phyloP scores from a whole-genome alignment of 306 rosid genomes.

The Neltuma alba region DNA sequence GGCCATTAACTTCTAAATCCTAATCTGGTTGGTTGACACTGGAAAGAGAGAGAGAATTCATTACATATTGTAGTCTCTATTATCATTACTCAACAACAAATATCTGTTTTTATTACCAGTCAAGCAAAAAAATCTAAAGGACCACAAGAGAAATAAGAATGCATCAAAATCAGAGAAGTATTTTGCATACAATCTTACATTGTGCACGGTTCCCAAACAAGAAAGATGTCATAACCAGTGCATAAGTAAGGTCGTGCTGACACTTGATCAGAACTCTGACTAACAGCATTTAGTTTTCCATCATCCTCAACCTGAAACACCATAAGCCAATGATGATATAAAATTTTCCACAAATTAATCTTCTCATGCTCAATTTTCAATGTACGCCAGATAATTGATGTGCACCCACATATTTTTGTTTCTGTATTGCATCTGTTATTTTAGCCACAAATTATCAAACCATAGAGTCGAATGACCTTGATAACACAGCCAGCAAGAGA shows the following conservation, averaged over 20 bases:
- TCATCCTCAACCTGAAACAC: slow-evolving; percentile 60
- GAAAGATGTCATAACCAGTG: slow-evolving; percentile 92
- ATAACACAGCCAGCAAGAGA: neutral
- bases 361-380: neutral
- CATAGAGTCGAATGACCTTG: slow-evolving; percentile 2
- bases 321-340: slow-evolving; percentile 25
- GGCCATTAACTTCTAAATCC: neutral
- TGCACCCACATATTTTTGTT: slow-evolving; percentile 1
- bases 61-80: neutral
- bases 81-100: neutral
- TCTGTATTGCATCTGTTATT: neutral
- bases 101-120: neutral
- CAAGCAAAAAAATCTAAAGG: slow-evolving; percentile 10
- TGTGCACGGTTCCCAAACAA: slow-evolving; percentile 94
- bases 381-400: slow-evolving; percentile 19
- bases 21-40: neutral
- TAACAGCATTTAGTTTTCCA: slow-evolving; percentile 40
- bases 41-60: neutral
- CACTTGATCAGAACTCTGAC: slow-evolving; percentile 36
- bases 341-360: slow-evolving; percentile 17
- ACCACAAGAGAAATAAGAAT: neutral
- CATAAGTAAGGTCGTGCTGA: slow-evolving; percentile 77
- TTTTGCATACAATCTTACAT: slow-evolving; percentile 61
- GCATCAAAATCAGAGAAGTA: slow-evolving; percentile 26
- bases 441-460: slow-evolving; percentile 10